Evolutionary conservation across 306 rosid species (phyloP).

Genomic region (Prunus campanulata): DNA sequence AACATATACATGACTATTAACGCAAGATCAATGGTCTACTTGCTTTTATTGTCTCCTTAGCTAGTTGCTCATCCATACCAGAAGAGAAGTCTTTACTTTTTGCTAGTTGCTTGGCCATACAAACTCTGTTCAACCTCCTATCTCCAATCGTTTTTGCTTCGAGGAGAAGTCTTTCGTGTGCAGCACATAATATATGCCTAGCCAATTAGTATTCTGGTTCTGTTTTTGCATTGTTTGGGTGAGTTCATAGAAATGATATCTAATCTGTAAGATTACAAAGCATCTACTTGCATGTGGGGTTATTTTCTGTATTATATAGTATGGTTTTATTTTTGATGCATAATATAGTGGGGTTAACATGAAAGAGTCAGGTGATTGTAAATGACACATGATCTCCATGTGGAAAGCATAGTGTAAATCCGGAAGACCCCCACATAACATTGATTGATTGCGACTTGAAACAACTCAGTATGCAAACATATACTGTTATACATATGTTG

Average conservation of each 20-base stretch:
- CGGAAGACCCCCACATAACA: not conserved
- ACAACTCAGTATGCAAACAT: not conserved
- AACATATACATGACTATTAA: conserved; percentile 22
- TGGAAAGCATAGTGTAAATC: not conserved
- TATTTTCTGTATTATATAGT: too few relatives aligned
- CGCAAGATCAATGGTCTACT: conserved; percentile 43
- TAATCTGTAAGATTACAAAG: too few relatives aligned
- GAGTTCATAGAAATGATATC: too few relatives aligned
- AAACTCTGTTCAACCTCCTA: conserved; percentile 74
- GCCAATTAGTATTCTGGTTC: too few relatives aligned
- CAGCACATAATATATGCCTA: too few relatives aligned
- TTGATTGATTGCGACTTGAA: not conserved
- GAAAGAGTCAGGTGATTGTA: not conserved
- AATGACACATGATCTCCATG: not conserved
- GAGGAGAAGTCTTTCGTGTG: not conserved
- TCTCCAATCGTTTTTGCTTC: conserved; percentile 63
- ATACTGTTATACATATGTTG: not conserved
- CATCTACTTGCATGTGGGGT: too few relatives aligned
- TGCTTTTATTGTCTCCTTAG: conserved; percentile 73
- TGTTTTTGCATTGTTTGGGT: too few relatives aligned
- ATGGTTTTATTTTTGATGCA: too few relatives aligned
- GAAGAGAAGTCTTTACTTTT: conserved; percentile 44
- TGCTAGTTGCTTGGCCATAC: conserved; percentile 51
- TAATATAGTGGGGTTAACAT: too few relatives aligned
- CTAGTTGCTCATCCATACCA: conserved; percentile 68